Conservation (phyloP, 1,284 basidiomycete genomes). For the Trichosporon ovoides region DNA sequence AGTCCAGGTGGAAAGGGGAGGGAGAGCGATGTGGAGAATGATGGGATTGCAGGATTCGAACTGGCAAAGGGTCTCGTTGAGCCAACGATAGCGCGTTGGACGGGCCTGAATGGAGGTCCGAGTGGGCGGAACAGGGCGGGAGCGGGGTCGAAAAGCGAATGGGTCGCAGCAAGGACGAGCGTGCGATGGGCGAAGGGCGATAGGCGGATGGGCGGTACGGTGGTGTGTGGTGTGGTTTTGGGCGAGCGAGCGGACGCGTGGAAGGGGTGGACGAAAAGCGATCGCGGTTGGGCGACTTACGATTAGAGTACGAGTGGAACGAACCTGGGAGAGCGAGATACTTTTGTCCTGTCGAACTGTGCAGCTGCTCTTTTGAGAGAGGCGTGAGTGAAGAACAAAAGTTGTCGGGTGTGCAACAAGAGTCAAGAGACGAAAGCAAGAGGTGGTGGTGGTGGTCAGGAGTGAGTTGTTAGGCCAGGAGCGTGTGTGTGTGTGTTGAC, state of each 20-base stretch:
- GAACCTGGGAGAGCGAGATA: conserved; percentile 7
- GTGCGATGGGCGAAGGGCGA: not conserved
- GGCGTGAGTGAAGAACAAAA: not conserved
- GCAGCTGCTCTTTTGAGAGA: not conserved
- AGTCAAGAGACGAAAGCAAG: conserved; percentile 4
- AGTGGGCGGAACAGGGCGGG: not conserved
- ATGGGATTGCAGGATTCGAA: not conserved
- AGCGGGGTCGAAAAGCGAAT: not conserved
- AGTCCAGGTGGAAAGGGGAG: not conserved
- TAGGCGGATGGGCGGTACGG: not conserved
- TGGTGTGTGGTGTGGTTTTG: not conserved
- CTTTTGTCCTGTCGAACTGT: not conserved
- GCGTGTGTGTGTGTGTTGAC: not conserved
- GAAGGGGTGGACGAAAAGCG: not conserved
- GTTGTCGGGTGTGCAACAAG: not conserved
- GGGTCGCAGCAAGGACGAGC: not conserved
- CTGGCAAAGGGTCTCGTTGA: not conserved
- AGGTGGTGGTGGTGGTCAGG: not conserved
- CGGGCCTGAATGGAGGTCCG: not conserved
- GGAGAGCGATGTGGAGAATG: not conserved
- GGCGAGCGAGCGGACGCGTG: not conserved
- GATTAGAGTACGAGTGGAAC: not conserved
- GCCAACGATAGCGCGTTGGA: not conserved
- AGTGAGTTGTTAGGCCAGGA: conserved; percentile 1
- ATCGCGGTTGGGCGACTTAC: not conserved